Evolutionary conservation across 129 eudicot species (phyloP), one percentile per base, ranked within the genome.

Genomic region (Flaveria trinervia): DNA sequence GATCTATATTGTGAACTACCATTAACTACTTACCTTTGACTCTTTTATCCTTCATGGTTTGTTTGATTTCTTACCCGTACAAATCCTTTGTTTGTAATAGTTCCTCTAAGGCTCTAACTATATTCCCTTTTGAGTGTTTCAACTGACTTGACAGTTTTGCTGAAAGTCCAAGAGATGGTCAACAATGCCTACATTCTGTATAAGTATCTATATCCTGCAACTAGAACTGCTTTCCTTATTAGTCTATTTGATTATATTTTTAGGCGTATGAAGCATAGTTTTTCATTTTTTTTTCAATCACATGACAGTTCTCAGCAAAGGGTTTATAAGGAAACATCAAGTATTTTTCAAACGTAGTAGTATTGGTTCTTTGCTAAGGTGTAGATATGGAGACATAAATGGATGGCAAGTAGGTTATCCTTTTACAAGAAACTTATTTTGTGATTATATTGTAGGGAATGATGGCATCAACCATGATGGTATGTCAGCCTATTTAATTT

Each of bases 21-120:
- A 45, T 61, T 44, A 25, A 15, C 60, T 23, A 74, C 59, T 60
- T 61, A 46, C 79, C 59, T 18, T 74, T 36, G 23, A 60, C 33
- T 45, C 28, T n/a, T 26, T 74, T 72, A 5, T 61, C 18, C 22
- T 26, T 6, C 33, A 64, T 60, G 64, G 59, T 9, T 43, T 9
- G 23, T n/a, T 49, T 1, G n/a, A 49, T 3, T 3, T 49, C n/a
- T 12, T 4, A 3, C 45, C 20, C 44, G 17, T 7, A 14, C 68
- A 2, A 62, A 14, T 30, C 44, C 41, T 15, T 28, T 14, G 20
- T 13, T 28, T 28, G 68, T 28, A 28, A 62, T 5, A 28, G 8
- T 62, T n/a, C n/a, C n/a, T 48, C 16, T 12, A 12, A 12, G 22
- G 22, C 22, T 20, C 22, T 20, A 20, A 20, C 52, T 48, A 48